A percentile compares a stretch with the other conserved stretches of the same genome.
Evolutionary conservation across 768 basidiomycete species (phyloP).

Genomic region (Rubroboletus pulcherrimus): DNA sequence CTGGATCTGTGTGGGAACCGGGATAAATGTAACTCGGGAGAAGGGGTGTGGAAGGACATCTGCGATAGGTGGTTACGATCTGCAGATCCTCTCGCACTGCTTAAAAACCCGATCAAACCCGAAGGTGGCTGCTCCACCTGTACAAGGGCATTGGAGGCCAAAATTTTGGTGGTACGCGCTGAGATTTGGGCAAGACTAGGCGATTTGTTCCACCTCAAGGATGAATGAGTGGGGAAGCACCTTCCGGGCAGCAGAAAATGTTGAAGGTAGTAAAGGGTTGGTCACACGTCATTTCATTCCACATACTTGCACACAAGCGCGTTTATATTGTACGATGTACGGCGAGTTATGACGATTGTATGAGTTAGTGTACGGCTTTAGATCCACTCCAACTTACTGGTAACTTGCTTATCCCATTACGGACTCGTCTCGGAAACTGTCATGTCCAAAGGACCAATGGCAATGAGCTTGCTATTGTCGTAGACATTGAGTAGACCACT

Average conservation of each 20-base stretch:
- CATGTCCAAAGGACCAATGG: too few relatives aligned
- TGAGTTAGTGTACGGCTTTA: background rate
- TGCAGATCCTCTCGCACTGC: constrained; percentile 5
- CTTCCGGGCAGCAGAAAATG: background rate
- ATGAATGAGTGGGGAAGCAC: background rate
- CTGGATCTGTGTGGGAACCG: too few relatives aligned
- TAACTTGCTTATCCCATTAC: background rate
- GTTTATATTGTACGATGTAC: background rate
- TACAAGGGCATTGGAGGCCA: background rate
- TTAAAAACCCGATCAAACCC: background rate
- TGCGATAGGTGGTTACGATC: background rate
- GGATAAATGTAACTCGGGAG: background rate
- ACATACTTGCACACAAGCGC: background rate
- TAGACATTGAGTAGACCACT: too few relatives aligned
- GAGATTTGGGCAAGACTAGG: constrained; percentile 4
- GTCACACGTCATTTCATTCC: background rate
- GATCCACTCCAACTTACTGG: background rate
- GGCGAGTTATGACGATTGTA: background rate
- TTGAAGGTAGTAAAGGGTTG: background rate
- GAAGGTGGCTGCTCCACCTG: background rate
- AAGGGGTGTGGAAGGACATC: background rate
- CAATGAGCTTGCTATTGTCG: too few relatives aligned
- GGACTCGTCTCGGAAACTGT: background rate
- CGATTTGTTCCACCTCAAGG: constrained; percentile 6
- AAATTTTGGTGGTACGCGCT: background rate